Base-by-base conservation (phyloP, 306 rosid species). In the Mimosa bimucronata region DNA sequence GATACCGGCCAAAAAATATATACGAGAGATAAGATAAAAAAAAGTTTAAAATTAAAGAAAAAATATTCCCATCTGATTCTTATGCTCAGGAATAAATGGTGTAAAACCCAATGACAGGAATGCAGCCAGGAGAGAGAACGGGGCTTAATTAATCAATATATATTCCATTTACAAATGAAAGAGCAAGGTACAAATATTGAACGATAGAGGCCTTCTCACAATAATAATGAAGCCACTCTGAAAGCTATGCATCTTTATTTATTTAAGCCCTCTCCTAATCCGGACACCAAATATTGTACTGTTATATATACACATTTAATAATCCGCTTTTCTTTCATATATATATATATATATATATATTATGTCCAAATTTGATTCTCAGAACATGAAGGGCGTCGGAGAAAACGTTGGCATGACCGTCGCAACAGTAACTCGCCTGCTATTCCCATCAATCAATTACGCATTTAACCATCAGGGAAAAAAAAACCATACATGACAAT, bases 331-430 rank as follows among this genome's bases (percentile, higher is more conserved):
- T 2, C 4, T 50, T 0, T 37, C 8, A n/a, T n/a, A n/a, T n/a
- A n/a, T 26, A 65, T 30, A 31, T 31, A 48, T 11, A 40, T 40
- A 37, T 66, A 16, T 16, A 50, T 14, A 50, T 50, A 18, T 16
- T 1, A 50, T 19, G 60, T 53, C 50, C 11, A 7, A 23, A 68
- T 40, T 40, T 11, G 53, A 66, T 1, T 4, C 45, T 89, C 87
- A 90, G 75, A 88, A 87, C 86, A 88, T 77, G 74, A 90, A 88
- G 13, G 94, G 91, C 14, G 89, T 82, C 9, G 92, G 89, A 73
- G 91, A 79, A 61, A 88, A 90, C 6, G 84, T 71, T 23, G 91
- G 92, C 81, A 88, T 72, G 18, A 81, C 46, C 26, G 78, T 30
- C 48, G 85, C 50, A 21, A 45, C 28, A 7, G 77, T 44, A 57